phyloP scores from a whole-genome alignment of 2,329 filamentous ascomycete species.

The Penicillium sp. region DNA sequence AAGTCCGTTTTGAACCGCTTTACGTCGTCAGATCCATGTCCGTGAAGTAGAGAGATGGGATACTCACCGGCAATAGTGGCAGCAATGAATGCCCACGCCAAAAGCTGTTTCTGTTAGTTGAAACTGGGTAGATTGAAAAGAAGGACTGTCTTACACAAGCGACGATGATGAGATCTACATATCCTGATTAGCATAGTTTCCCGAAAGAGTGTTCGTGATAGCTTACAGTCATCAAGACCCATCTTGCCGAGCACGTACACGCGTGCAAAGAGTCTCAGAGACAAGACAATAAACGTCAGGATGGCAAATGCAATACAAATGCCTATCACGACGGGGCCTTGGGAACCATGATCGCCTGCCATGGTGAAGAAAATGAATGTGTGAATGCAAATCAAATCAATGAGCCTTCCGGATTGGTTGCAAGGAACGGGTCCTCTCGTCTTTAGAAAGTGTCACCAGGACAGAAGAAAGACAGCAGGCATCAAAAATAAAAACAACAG shows the following conservation, averaged over 20 bases:
- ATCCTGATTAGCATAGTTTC: conserved; percentile 6
- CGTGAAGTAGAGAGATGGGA: neutral
- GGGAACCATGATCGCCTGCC: conserved; percentile 24
- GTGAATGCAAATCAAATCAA: conserved; percentile 1
- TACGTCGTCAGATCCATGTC: neutral
- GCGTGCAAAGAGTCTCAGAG: conserved; percentile 41
- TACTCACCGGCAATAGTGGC: conserved; percentile 34
- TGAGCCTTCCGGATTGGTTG: neutral
- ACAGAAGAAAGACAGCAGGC: conserved; percentile 1
- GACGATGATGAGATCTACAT: conserved; percentile 29
- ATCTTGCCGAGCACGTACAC: conserved; percentile 36
- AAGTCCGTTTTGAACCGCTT: conserved; percentile 22
- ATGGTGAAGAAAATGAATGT: conserved; percentile 7
- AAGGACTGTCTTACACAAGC: conserved; percentile 27
- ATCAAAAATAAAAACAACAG: neutral
- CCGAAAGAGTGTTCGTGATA: neutral
- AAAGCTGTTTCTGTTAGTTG: conserved; percentile 21
- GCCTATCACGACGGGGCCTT: conserved; percentile 35
- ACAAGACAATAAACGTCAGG: conserved; percentile 39
- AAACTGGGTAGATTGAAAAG: neutral
- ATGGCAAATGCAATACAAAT: conserved; percentile 40
- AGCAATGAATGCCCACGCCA: conserved; percentile 38
- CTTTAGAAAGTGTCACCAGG: conserved; percentile 2
- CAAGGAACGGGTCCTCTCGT: neutral
- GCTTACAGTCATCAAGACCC: conserved; percentile 34